Evolutionary conservation across 2,329 filamentous ascomycete species (phyloP), one percentile per base, ranked within the genome.

Genomic region (Cryphonectria nitschkei): DNA sequence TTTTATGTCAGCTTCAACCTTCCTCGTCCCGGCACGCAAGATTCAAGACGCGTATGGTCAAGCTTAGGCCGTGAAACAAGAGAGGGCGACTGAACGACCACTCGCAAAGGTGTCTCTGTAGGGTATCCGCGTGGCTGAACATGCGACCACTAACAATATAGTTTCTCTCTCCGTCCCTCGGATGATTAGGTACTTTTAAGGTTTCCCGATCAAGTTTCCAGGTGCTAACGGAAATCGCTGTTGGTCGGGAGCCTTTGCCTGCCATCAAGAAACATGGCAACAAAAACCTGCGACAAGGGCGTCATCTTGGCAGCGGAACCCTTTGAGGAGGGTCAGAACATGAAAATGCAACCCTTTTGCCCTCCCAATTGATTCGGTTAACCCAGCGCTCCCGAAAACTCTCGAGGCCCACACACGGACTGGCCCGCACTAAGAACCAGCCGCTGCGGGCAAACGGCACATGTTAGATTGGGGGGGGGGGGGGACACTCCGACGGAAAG

Each of bases 371-470:
- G 2, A 3, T 52, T 26, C n/a, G 52, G n/a, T 14, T 54, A 26
- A 37, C 37, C 11, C 32, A 26, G 39, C 58, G 41, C n/a, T 64
- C 37, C 34, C n/a, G 26, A 8, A 29, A 22, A 26, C 41, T 29
- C 58, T 39, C 39, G n/a, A 65, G 41, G 39, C 63, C 41, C 41
- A 50, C 29, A 41, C 41, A 41, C 41, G 63, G 26, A 34, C 43
- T 32, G 63, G 43, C 63, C 63, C 63, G 63, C 41, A 65, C 32
- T n/a, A 32, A 50, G 46, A 50, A 50, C 46, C 46, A 50, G 22
- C 22, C 46, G 22, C 46, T 50, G 39, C 29, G 63, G 32, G 32
- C 29, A 52, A 65, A 50, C 41, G 41, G 63, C 63, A 65, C 63
- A 50, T 52, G 63, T 65, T 43, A 65, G 43, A 52, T 52, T 46